Evolutionary conservation across 495 filamentous ascomycete genomes (phyloP).

Genomic region (Usnea hakonensis): DNA sequence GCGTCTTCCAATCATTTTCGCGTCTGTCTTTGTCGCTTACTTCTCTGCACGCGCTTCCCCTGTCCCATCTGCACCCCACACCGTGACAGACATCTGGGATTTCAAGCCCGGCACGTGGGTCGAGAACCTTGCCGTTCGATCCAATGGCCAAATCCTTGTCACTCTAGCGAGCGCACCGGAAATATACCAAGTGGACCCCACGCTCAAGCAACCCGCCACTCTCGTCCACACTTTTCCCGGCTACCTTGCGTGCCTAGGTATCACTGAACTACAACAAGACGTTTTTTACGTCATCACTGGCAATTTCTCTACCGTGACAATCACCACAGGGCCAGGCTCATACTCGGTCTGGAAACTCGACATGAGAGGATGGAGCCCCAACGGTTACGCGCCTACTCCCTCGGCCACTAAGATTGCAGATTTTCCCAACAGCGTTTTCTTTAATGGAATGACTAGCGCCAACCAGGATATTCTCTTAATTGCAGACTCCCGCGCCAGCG

Average conservation of each 20-base stretch:
- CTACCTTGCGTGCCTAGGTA: background rate
- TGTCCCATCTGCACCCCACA: too few relatives aligned
- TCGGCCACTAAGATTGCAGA: slow-evolving; percentile 12
- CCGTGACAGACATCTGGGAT: slow-evolving; percentile 13
- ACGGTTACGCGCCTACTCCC: background rate
- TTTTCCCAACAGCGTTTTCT: background rate
- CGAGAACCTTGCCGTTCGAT: slow-evolving; percentile 43
- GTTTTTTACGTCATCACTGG: slow-evolving; percentile 15
- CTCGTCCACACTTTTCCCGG: slow-evolving; percentile 8
- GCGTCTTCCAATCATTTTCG: too few relatives aligned
- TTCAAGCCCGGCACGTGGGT: slow-evolving; percentile 33
- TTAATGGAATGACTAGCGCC: slow-evolving; percentile 10
- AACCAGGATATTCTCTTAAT: slow-evolving; percentile 10
- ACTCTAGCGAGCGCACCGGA: slow-evolving; percentile 32
- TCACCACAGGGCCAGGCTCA: background rate
- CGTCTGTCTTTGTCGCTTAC: too few relatives aligned
- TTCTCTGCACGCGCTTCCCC: too few relatives aligned
- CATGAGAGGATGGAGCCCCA: background rate
- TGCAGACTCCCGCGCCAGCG: slow-evolving; percentile 25
- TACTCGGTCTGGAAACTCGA: slow-evolving; percentile 7
- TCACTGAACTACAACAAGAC: slow-evolving; percentile 2
- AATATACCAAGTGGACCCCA: slow-evolving; percentile 16
- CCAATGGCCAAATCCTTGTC: slow-evolving; percentile 39
- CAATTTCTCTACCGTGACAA: background rate
- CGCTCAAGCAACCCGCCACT: background rate